phyloP scores from a whole-genome alignment of 371 early-diverging fungal genomes.

The Apophysomyces ossiformis region DNA sequence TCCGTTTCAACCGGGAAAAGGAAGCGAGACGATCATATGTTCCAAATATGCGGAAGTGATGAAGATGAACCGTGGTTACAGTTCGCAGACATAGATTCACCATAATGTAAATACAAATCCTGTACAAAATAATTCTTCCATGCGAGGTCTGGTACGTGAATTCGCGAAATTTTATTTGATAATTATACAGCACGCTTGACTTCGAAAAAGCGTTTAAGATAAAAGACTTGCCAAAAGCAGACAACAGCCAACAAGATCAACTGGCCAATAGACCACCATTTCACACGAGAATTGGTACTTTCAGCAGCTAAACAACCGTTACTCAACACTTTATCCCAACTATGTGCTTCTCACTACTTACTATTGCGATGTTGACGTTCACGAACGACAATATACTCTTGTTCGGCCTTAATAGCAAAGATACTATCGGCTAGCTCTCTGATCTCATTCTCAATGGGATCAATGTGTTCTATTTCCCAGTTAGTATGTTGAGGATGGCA shows the following conservation, averaged over 20 bases:
- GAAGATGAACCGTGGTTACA: constrained; percentile 1
- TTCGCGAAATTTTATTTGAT: not conserved
- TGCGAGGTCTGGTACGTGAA: no score
- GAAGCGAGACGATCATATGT: not conserved
- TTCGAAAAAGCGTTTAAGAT: constrained; percentile 80
- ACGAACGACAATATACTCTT: constrained; percentile 75
- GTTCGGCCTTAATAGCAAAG: constrained; percentile 70
- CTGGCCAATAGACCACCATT: constrained; percentile 80
- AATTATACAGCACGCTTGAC: constrained; percentile 73
- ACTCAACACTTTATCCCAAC: not conserved
- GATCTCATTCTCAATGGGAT: constrained; percentile 72
- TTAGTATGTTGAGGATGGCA: not conserved
- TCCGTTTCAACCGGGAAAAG: not conserved
- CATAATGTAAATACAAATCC: not conserved
- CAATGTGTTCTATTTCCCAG: constrained; percentile 41
- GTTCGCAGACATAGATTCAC: constrained; percentile 4
- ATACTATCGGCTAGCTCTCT: constrained; percentile 69
- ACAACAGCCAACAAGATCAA: constrained; percentile 64
- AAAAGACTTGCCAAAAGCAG: constrained; percentile 73
- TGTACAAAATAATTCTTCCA: not conserved
- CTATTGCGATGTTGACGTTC: constrained; percentile 75
- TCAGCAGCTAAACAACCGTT: constrained; percentile 63
- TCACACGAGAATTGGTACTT: constrained; percentile 76
- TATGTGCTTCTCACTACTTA: constrained; percentile 39
- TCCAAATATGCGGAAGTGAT: not conserved